Conservation (phyloP, 345 rosid genomes). For the Pistacia atlantica region DNA sequence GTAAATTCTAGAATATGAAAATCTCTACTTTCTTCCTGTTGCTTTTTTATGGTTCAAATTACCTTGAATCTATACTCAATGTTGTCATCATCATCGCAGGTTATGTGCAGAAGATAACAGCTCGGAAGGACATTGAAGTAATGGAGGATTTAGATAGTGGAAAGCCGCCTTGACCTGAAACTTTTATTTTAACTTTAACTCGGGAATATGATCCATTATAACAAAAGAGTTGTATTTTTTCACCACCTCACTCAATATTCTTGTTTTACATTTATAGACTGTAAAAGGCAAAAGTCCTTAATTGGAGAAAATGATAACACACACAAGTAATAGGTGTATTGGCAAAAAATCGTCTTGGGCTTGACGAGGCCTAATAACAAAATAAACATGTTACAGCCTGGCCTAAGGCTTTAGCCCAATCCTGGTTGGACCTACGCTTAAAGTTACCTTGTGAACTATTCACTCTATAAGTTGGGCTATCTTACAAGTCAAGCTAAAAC, state of each 20-base stretch:
- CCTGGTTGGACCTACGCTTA: too few relatives aligned
- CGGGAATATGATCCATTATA: constrained; percentile 12
- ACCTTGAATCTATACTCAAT: neutral
- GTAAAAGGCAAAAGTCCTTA: constrained; percentile 10
- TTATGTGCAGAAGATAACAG: constrained; percentile 90
- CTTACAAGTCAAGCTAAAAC: too few relatives aligned
- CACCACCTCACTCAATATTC: constrained; percentile 3
- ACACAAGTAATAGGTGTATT: constrained; percentile 3
- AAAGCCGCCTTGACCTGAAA: constrained; percentile 52
- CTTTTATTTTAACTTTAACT: neutral
- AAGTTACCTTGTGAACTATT: too few relatives aligned
- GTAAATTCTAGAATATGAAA: neutral
- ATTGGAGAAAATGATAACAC: constrained; percentile 9
- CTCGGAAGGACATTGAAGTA: constrained; percentile 74
- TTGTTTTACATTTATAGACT: constrained; percentile 11
- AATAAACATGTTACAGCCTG: too few relatives aligned
- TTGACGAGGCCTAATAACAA: too few relatives aligned
- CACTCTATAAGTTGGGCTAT: too few relatives aligned
- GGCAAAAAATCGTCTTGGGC: too few relatives aligned
- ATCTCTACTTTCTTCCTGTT: neutral
- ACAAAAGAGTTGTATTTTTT: constrained; percentile 26
- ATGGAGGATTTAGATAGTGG: constrained; percentile 89
- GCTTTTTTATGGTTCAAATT: neutral
- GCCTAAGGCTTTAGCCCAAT: too few relatives aligned
- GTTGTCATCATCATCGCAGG: constrained; percentile 49